phyloP scores from a whole-genome alignment of 305 asterid genomes.

The Fraxinus dipetala region DNA sequence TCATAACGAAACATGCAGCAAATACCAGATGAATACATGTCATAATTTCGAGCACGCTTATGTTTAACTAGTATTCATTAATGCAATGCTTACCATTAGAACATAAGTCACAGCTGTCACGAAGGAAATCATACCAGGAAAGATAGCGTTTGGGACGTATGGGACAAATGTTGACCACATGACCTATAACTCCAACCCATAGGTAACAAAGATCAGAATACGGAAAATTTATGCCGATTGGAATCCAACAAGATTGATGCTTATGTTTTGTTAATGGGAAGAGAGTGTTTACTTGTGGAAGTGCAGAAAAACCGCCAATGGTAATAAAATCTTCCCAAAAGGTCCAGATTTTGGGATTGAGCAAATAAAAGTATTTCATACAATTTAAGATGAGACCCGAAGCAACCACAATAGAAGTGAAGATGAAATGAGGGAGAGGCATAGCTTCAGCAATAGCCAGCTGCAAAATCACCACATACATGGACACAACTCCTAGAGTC shows the following conservation, averaged over 20 bases:
- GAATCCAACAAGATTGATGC: background rate
- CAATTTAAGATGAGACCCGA: conserved; percentile 68
- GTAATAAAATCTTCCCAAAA: conserved; percentile 93
- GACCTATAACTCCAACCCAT: conserved; percentile 43
- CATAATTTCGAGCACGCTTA: background rate
- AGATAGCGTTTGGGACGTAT: conserved; percentile 67
- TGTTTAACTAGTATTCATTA: background rate
- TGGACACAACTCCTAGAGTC: conserved; percentile 79
- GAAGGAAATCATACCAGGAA: conserved; percentile 74
- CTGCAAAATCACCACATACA: conserved; percentile 75
- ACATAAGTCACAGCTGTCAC: conserved; percentile 50
- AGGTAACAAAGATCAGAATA: conserved; percentile 3
- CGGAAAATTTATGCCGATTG: background rate
- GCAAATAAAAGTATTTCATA: conserved; percentile 61
- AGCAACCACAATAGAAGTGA: conserved; percentile 66
- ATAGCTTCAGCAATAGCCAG: conserved; percentile 90
- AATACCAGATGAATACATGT: background rate
- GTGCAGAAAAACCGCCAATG: conserved; percentile 75
- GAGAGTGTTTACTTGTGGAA: conserved; percentile 71
- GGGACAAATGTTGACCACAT: conserved; percentile 99
- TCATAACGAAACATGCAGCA: background rate
- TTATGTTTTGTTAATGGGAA: background rate
- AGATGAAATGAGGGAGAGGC: conserved; percentile 85
- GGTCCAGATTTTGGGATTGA: conserved; percentile 64
- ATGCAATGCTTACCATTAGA: conserved; percentile 60